Base-by-base conservation (phyloP, 2,329 filamentous ascomycete genomes). In the Myriosclerotinia curreyana region DNA sequence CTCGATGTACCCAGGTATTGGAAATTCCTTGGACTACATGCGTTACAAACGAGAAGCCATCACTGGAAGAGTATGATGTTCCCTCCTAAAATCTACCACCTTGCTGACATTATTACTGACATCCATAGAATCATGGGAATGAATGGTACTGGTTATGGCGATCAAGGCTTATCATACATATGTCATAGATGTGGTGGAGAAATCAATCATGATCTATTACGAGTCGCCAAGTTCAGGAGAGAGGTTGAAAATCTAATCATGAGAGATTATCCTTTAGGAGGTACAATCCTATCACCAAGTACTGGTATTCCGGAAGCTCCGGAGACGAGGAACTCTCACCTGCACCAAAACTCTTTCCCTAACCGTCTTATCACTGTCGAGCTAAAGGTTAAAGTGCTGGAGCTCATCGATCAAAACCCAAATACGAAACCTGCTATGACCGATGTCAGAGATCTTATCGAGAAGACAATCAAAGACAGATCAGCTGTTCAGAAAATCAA, bases 11-110 rank as follows among this genome's bases (percentile, higher is more conserved):
- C 0, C 70, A 69, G 0, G 36, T 40, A 0, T 68, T 82, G 11
- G 59, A 74, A 0, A 77, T 86, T 8, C 82, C 82, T 0, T 92
- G 88, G 88, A 89, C 87, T 0, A 83, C 81, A 0, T 80, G 78
- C 62, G 77, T 77, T 31, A 65, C 73, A 12, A 68, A 73, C 2
- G 74, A 79, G 65, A 71, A 74, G 15, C 71, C 75, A 48, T 76
- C 77, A 8, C 72, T 76, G 2, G 65, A 69, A 1, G 69, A 75
- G 71, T 74, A 71, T 65, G 70, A 64, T 7, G 12, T 46, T 17
- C 12, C 14, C 17, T 60, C 58, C n/a, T n/a, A n/a, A n/a, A n/a
- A n/a, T n/a, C n/a, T n/a, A n/a, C n/a, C 67, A 9, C 17, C 28
- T 64, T 52, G 28, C 12, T 12, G 22, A 15, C 6, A n/a, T 28